Evolutionary conservation across 2,329 filamentous ascomycete species (phyloP), one percentile per base, ranked within the genome.

Genomic region (Fusarium protoensiforme): DNA sequence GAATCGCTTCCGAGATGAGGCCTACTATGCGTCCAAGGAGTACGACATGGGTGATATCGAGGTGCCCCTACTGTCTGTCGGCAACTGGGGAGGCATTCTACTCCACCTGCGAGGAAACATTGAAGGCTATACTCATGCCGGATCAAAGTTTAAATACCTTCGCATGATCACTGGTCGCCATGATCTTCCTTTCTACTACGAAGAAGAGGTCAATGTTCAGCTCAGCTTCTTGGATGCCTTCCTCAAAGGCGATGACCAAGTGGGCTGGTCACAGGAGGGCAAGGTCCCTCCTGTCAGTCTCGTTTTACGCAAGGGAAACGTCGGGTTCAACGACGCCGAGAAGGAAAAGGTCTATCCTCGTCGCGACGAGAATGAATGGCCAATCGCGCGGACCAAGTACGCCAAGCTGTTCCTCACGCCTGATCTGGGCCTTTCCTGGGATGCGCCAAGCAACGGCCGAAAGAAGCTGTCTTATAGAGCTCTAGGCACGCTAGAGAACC

Each of bases 171-270:
- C 88, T 0, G 92, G 92, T 2, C 86, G 92, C 0, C 92, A 94
- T 70, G 92, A 94, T 74, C 83, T 94, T 2, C 92, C 92, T 0
- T 93, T 94, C 78, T 94, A 93, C 81, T 93, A 93, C 77, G 80
- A 87, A 1, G 89, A 93, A 56, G 90, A 93, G 70, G 91, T 92
- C 0, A 89, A 92, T 68, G 74, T 94, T 0, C 92, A 94, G 76
- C 86, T 84, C 54, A 89, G 88, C 72, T 94, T 94, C 78, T 82
- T 94, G 0, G 90, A 93, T 67, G 92, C 92, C 0, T 94, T 94
- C 77, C 85, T 94, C 38, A 93, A 93, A 73, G 89, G 85, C 2
- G 86, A 93, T 0, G 92, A 94, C 74, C 82, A 84, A 0, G 84
- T 84, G 0, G 90, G 90, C n/a, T 92, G 91, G 90, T 86, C 85